These are phyloP conservation scores for Calonectria naviculata DNA, from an alignment of 2,329 filamentous ascomycete species.

Conservation along the genomic window DNA sequence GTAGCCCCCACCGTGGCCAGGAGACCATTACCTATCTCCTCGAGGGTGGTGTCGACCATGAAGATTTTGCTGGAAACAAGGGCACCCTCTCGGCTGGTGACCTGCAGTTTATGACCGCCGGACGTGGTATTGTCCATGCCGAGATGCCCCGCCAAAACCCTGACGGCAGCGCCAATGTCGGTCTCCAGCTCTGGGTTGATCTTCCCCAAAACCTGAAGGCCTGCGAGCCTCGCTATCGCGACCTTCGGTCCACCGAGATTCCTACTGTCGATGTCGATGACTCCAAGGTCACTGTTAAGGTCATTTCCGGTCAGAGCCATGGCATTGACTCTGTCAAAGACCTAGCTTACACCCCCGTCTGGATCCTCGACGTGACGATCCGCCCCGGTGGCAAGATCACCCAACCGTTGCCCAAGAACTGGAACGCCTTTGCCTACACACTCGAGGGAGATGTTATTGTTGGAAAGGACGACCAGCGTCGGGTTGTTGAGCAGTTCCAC, in stretches of 20 bases:
- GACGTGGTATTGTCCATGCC: conserved; percentile 90
- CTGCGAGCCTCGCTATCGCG: conserved; percentile 93
- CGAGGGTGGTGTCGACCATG: conserved; percentile 87
- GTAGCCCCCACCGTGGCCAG: conserved; percentile 77
- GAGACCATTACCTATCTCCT: conserved; percentile 92
- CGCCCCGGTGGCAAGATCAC: conserved; percentile 81
- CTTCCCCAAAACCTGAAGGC: conserved; percentile 83
- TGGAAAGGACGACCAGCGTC: conserved; percentile 62
- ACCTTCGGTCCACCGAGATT: conserved; percentile 83
- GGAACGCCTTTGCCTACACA: conserved; percentile 92
- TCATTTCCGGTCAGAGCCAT: conserved; percentile 88
- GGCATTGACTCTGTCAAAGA: conserved; percentile 90
- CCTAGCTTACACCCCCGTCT: conserved; percentile 96
- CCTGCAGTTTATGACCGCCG: conserved; percentile 98
- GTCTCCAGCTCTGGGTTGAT: conserved; percentile 96
- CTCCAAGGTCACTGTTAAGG: conserved; percentile 82
- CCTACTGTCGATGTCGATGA: conserved; percentile 78
- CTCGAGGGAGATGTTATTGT: conserved; percentile 79
- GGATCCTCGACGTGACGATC: conserved; percentile 88
- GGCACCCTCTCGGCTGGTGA: conserved; percentile 90
- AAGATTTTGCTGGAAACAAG: conserved; percentile 88
- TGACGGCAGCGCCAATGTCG: conserved; percentile 82
- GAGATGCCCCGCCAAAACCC: conserved; percentile 89
- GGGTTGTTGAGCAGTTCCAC: conserved; percentile 76
- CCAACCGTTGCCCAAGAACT: conserved; percentile 81